These are phyloP conservation scores for Hypoxylon sp. DNA, from an alignment of 2,329 filamentous ascomycete species.

Conservation along the genomic window DNA sequence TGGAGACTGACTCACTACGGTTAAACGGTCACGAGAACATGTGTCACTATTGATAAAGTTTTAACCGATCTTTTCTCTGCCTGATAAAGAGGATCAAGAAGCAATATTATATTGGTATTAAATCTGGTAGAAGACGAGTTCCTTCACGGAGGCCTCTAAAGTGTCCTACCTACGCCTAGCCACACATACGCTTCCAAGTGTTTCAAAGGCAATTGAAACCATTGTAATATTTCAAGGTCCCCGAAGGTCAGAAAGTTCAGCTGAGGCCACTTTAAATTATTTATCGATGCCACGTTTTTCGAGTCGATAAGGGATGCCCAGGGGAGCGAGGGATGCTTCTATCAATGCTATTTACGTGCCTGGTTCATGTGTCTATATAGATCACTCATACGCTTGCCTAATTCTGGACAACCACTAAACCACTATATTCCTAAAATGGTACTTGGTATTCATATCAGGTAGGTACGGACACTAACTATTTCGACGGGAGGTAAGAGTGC, in stretches of 20 bases:
- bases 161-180: background rate
- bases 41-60: slow-evolving; percentile 17
- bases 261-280: background rate
- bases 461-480: background rate
- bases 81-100: slow-evolving; percentile 11
- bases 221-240: background rate
- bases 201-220: background rate
- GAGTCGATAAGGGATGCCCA: slow-evolving; percentile 12
- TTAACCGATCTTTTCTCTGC: slow-evolving; percentile 1
- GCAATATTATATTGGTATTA: background rate
- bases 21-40: slow-evolving; percentile 13
- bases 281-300: slow-evolving; percentile 6
- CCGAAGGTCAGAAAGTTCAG: background rate
- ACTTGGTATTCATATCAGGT: background rate
- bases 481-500: background rate
- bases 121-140: background rate
- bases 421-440: background rate
- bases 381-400: slow-evolving; percentile 12
- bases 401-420: background rate
- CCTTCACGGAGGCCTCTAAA: background rate
- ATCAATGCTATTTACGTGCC: slow-evolving; percentile 4
- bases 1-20: slow-evolving; percentile 15
- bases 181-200: too few species aligned
- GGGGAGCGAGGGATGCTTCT: slow-evolving; percentile 21
- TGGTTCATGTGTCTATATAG: slow-evolving; percentile 26